Evolutionary conservation across 176 grass and related monocot species (phyloP), one percentile per base, ranked within the genome.

Genomic region (Carex cristatella): DNA sequence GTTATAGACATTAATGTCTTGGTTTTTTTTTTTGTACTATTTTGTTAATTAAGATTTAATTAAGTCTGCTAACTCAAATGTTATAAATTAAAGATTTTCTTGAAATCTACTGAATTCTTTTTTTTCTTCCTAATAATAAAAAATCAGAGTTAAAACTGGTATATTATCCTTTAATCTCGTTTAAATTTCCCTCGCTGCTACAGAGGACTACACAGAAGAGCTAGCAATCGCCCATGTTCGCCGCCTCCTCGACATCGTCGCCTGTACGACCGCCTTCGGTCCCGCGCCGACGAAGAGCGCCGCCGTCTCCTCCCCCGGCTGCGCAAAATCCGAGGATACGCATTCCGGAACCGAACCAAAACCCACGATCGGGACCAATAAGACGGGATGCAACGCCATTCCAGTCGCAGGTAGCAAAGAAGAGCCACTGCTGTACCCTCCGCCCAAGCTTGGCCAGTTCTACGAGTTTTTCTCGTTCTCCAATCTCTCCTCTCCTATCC

Each of bases 401-500:
- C 49, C 31, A 62, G 61, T 15, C 73, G 79, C 31, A 67, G 86
- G 81, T 14, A 83, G 81, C 18, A 84, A 88, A 35, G 95, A 98
- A 30, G 95, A 95, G 85, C 93, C 86, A 2, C 86, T 98, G 81
- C 64, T 83, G 88, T 98, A 98, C 85, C 95, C 95, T 79, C 89
- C 95, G 18, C 93, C 95, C 18, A 94, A 98, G 80, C 93, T 98
- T 23, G 89, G 83, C 31, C 85, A 98, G 74, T 98, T 95, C 84
- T 98, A 98, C 81, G 95, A 98, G 18, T 98, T 98, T 89, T 94
- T 98, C 88, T 95, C 95, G 18, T 95, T 98, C 86, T 93, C 95
- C 6, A 67, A 98, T 83, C 93, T 95, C 61, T 79, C 89, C 4
- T 88, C 93, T 54, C 95, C 95, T 2, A 82, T 98, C 23, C 91